A percentile compares a stretch with the other conserved stretches of the same genome.
Evolutionary conservation across 2,329 filamentous ascomycete species (phyloP).

Genomic region (Raffaelea albimanens): DNA sequence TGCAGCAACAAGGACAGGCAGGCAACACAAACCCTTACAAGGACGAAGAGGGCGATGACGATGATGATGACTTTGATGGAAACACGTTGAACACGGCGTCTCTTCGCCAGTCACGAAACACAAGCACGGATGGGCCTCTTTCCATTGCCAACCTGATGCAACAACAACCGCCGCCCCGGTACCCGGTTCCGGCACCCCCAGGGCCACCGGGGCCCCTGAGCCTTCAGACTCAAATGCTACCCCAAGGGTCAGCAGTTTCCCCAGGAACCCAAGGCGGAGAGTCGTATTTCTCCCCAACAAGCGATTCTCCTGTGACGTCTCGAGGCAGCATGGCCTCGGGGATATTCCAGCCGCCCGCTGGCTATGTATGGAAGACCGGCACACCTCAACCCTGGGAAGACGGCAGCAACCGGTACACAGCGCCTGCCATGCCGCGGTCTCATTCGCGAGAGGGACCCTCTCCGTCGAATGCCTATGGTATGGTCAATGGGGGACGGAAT

Average conservation of each 20-base stretch:
- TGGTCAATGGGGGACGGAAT: slow-evolving; percentile 43
- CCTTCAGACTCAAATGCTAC: slow-evolving; percentile 49
- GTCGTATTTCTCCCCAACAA: slow-evolving; percentile 87
- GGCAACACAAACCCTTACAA: slow-evolving; percentile 73
- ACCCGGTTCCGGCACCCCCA: slow-evolving; percentile 54
- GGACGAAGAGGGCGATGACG: slow-evolving; percentile 52
- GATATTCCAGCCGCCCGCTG: slow-evolving; percentile 48
- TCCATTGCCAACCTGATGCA: slow-evolving; percentile 39
- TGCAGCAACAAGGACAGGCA: slow-evolving; percentile 58
- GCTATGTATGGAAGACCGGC: slow-evolving; percentile 60
- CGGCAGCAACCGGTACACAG: slow-evolving; percentile 74
- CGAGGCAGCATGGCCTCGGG: slow-evolving; percentile 67
- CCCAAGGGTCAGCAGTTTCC: slow-evolving; percentile 35
- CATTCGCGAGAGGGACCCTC: slow-evolving; percentile 69
- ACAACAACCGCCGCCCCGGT: slow-evolving; percentile 58
- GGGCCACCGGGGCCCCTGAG: slow-evolving; percentile 49
- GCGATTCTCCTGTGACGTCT: slow-evolving; percentile 68
- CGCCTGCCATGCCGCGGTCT: slow-evolving; percentile 73
- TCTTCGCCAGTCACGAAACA: slow-evolving; percentile 5
- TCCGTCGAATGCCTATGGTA: slow-evolving; percentile 51
- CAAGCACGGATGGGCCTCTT: no score
- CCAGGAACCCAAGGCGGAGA: slow-evolving; percentile 57
- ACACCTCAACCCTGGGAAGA: slow-evolving; percentile 57
- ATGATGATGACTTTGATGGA: slow-evolving; percentile 23
- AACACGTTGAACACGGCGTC: no score